Base-by-base conservation (phyloP, 1,139 yeast genomes). In the Yamadazyma jaroonii region DNA sequence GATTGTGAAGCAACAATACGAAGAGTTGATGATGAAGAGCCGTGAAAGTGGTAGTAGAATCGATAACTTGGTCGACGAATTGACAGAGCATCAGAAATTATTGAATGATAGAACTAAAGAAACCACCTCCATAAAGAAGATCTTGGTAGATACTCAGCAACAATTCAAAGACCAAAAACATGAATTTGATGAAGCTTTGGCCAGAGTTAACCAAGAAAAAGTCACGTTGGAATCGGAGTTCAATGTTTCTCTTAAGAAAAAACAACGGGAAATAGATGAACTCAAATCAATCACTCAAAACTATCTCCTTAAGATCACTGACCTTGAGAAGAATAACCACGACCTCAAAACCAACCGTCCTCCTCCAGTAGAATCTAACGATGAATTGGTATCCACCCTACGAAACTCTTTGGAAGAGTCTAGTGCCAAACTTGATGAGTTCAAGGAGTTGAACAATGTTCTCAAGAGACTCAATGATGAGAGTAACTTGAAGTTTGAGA, bases 101-200 rank as follows among this genome's bases (percentile, higher is more conserved):
- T 62, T 90, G 7, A 92, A 83, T 51, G 96, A 89, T 48, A 76
- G 95, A 45, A 79, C 84, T 0, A 70, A 90, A 35, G 97, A 92
- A 59, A 72, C 89, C 0, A 69, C 81, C 3, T 80, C 88, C 0
- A 75, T 88, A 61, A 74, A 95, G 46, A 67, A 87, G 43, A 59
- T 88, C 28, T 56, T 88, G 20, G 59, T 78, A 32, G 96, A 87
- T 32, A 72, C 78, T 4, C 92, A 88, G 48, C 81, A 78, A 33
- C 72, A 69, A 33, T 74, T 77, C 37, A 76, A 72, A 31, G 48
- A 54, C 6, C 75, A 76, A 40, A 62, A 76, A 20, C 47, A 48
- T 2, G 70, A 66, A 10, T 47, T 55, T 30, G 58, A 55, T 35
- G 38, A 41, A 8, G 72, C 68, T 37, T 37, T 69, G 22, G 45